Percentiles rank a stretch among this genome's conserved stretches.
These are phyloP conservation scores for Suillus discolor DNA, from an alignment of 768 basidiomycete species.

Conservation along the genomic window DNA sequence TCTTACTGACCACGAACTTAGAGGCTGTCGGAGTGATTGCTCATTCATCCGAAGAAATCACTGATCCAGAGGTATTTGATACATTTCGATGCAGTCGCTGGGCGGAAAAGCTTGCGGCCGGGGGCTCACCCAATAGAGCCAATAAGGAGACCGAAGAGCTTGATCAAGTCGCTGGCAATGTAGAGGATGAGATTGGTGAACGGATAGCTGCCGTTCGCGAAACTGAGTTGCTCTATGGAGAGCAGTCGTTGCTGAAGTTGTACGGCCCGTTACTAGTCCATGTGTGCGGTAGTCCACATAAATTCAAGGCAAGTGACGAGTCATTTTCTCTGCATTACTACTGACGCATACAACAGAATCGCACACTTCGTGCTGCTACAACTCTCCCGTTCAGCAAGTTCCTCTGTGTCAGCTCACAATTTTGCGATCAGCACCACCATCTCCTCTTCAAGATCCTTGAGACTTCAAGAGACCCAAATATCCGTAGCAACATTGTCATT, in stretches of 20 bases:
- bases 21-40: conserved; percentile 84
- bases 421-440: conserved; percentile 88
- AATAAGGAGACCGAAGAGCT: conserved; percentile 81
- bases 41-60: conserved; percentile 71
- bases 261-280: conserved; percentile 92
- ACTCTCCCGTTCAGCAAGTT: conserved; percentile 93
- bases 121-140: conserved; percentile 39
- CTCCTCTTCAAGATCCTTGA: conserved; percentile 94
- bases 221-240: conserved; percentile 83
- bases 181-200: conserved; percentile 98
- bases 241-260: conserved; percentile 75
- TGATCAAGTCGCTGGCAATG: conserved; percentile 96
- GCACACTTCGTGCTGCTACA: conserved; percentile 82
- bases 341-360: conserved; percentile 57
- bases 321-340: background rate
- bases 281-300: conserved; percentile 87
- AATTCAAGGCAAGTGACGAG: conserved; percentile 71
- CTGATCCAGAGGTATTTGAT: conserved; percentile 72
- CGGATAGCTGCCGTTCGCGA: conserved; percentile 84
- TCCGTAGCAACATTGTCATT: conserved; percentile 96
- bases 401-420: conserved; percentile 91
- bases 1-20: conserved; percentile 29
- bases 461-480: conserved; percentile 84
- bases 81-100: conserved; percentile 63
- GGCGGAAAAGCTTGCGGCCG: conserved; percentile 64